A percentile compares a stretch with the other conserved stretches of the same genome.
phyloP scores from a whole-genome alignment of 2,329 filamentous ascomycete genomes.

The Penicillium brasilianum region DNA sequence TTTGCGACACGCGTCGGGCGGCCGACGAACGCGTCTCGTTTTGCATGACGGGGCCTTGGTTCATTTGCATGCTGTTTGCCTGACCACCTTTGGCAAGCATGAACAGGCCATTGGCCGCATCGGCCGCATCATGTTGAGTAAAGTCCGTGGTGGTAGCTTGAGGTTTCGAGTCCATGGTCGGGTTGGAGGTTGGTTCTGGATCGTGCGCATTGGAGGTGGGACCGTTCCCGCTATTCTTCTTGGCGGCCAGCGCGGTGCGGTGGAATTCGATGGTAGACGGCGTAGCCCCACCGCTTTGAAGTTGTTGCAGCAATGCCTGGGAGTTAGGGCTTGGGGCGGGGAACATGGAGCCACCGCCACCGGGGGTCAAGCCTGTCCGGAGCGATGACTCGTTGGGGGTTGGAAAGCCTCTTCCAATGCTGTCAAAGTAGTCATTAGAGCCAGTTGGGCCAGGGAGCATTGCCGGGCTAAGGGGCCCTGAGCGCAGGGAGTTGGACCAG shows the following conservation, averaged over 20 bases:
- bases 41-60: slow-evolving; percentile 37
- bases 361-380: slow-evolving; percentile 87
- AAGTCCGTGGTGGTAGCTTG: slow-evolving; percentile 66
- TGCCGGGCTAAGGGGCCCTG: slow-evolving; percentile 91
- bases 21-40: slow-evolving; percentile 52
- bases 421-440: slow-evolving; percentile 86
- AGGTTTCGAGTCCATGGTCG: slow-evolving; percentile 50
- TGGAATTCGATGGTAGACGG: slow-evolving; percentile 94
- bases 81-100: slow-evolving; percentile 76
- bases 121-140: slow-evolving; percentile 86
- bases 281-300: slow-evolving; percentile 81
- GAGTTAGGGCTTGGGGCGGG: slow-evolving; percentile 87
- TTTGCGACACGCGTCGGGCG: slow-evolving; percentile 49
- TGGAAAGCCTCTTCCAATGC: slow-evolving; percentile 81
- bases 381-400: slow-evolving; percentile 97
- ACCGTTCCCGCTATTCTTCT: slow-evolving; percentile 57
- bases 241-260: slow-evolving; percentile 82
- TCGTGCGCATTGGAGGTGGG: slow-evolving; percentile 50
- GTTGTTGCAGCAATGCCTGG: slow-evolving; percentile 77
- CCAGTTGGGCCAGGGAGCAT: slow-evolving; percentile 85
- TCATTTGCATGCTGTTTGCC: slow-evolving; percentile 59
- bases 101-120: slow-evolving; percentile 91
- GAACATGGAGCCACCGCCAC: slow-evolving; percentile 97
- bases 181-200: slow-evolving; percentile 43
- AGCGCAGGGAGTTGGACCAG: slow-evolving; percentile 86